Evolutionary conservation across 2,329 filamentous ascomycete genomes (phyloP).

Genomic region (Dothideomycetes sp.): DNA sequence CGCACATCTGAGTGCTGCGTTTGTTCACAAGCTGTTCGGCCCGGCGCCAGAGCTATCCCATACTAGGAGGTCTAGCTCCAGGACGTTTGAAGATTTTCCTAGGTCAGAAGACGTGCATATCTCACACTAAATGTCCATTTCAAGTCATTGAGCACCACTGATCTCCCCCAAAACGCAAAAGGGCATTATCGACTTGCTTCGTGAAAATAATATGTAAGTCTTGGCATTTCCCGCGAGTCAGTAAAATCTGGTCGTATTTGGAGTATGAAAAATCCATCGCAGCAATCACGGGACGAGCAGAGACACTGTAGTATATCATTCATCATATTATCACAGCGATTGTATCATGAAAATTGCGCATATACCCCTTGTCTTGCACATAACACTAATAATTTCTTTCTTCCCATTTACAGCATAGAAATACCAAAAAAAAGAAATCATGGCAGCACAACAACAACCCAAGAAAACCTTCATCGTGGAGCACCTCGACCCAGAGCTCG

Average conservation of each 20-base stretch:
- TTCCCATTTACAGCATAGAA: too few species aligned
- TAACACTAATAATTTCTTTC: too few species aligned
- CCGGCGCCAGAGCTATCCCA: background rate
- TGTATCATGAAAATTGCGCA: too few species aligned
- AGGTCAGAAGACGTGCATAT: background rate
- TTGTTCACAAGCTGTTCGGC: background rate
- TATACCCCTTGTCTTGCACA: too few species aligned
- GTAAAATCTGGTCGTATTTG: too few species aligned
- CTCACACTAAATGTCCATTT: background rate
- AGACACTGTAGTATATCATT: background rate
- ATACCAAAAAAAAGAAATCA: too few species aligned
- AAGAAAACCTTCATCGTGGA: conserved; percentile 88
- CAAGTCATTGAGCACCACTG: background rate
- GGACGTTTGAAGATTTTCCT: background rate
- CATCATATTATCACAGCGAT: background rate
- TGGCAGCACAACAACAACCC: too few species aligned
- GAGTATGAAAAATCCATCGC: background rate
- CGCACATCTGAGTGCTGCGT: too few species aligned
- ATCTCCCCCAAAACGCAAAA: background rate
- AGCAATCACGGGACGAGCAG: background rate
- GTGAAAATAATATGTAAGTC: background rate
- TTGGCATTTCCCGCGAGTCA: too few species aligned
- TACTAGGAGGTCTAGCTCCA: too few species aligned
- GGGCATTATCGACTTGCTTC: too few species aligned
- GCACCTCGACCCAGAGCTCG: conserved; percentile 90